These are phyloP conservation scores for Suhomyces guaymorum DNA, from an alignment of 1,139 yeast genomes.

Conservation along the genomic window DNA sequence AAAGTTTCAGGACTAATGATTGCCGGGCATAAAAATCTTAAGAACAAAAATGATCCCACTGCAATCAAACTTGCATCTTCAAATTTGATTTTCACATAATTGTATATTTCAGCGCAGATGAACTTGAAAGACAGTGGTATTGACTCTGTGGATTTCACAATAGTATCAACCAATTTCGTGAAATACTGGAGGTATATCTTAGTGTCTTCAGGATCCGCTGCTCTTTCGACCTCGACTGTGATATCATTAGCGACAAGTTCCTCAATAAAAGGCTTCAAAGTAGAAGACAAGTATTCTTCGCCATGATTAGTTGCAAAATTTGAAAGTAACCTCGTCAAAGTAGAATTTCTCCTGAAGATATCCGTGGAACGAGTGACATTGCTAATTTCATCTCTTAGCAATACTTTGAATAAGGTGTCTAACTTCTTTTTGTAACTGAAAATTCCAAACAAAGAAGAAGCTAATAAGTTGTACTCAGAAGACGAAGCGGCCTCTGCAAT, in stretches of 20 bases:
- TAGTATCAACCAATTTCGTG: slow-evolving; percentile 58
- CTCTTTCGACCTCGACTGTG: slow-evolving; percentile 67
- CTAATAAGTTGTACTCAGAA: slow-evolving; percentile 50
- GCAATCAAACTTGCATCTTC: slow-evolving; percentile 71
- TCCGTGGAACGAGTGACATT: slow-evolving; percentile 66
- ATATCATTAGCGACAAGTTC: slow-evolving; percentile 54
- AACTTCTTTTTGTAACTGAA: slow-evolving; percentile 56
- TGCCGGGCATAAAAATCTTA: slow-evolving; percentile 88
- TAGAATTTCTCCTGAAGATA: slow-evolving; percentile 76
- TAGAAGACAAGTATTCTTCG: slow-evolving; percentile 50
- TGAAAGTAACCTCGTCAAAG: slow-evolving; percentile 75
- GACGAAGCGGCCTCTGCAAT: slow-evolving; percentile 68
- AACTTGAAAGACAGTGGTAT: slow-evolving; percentile 76
- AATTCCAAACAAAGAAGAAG: slow-evolving; percentile 66
- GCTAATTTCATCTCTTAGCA: slow-evolving; percentile 63
- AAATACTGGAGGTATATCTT: slow-evolving; percentile 59
- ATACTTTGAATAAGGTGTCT: slow-evolving; percentile 55
- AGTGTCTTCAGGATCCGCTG: slow-evolving; percentile 41
- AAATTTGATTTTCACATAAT: slow-evolving; percentile 62
- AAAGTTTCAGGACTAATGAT: slow-evolving; percentile 83
- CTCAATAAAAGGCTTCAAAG: slow-evolving; percentile 56
- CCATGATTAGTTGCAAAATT: slow-evolving; percentile 72
- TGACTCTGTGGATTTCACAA: slow-evolving; percentile 53
- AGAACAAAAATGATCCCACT: slow-evolving; percentile 84
- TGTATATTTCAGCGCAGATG: slow-evolving; percentile 71